Evolutionary conservation across 1,139 yeast species (phyloP), one percentile per base, ranked within the genome.

Genomic region (Geotrichum klebahnii): DNA sequence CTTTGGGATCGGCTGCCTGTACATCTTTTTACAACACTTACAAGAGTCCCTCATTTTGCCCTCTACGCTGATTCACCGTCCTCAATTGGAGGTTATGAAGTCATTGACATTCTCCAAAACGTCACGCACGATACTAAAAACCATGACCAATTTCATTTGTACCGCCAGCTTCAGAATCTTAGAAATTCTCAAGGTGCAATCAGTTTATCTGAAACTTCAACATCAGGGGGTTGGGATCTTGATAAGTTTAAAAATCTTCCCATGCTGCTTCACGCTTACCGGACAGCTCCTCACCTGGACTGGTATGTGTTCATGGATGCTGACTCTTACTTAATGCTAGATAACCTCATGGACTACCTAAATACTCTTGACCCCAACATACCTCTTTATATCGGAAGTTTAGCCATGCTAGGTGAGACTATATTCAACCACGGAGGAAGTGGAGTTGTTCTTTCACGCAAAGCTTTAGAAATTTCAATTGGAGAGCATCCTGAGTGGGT

Each of bases 381-480:
- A 47, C 60, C 66, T 19, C 51, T 56, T 19, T 67, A 66, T 55
- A 47, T 67, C 49, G 71, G 71, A 16, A 60, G 67, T 2, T 52
- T 57, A 5, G 64, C 61, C 19, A 53, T 55, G 34, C 46, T 51
- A 17, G 55, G 53, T 3, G 40, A 36, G 4, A 57, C 52, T 8
- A 51, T 50, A 8, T 69, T 68, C 55, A 72, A 71, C 5, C 70
- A 68, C 50, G 72, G 72, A 3, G 72, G 72, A n/a, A 60, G 68
- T 5, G 72, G 68, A 1, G 67, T 68, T 2, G 64, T 68, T 4
- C 52, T 69, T n/a, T 67, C 71, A 2, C 57, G 59, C 1, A 67
- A 58, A 3, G 64, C 68, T 2, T 59, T 68, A 65, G 53, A 59
- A 29, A 54, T 53, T 38, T 61, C 62, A 12, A 58, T 63, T 46